phyloP scores from a whole-genome alignment of 768 basidiomycete species.

The Cystobasidiopsis lactophilus region DNA sequence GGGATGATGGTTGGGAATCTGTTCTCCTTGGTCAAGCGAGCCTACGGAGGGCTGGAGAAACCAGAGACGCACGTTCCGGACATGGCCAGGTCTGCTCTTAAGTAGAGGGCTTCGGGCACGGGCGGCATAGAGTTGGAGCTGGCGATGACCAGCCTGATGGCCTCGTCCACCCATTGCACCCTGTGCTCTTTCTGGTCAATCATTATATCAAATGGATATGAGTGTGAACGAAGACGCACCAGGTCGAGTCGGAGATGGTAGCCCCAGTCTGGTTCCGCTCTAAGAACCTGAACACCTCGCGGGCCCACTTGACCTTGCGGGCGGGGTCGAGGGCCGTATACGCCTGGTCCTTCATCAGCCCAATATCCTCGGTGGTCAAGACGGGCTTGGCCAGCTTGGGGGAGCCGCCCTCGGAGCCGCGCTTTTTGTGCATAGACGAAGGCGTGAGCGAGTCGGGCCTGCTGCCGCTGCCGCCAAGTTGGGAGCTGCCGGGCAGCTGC shows the following conservation, averaged over 20 bases:
- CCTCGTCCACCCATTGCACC: constrained; percentile 41
- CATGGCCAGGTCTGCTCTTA: constrained; percentile 49
- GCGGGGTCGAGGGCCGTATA: neutral
- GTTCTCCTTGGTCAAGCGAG: no score
- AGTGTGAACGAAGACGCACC: no score
- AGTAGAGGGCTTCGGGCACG: constrained; percentile 50
- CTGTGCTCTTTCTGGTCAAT: no score
- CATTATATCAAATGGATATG: no score
- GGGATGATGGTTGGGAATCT: constrained; percentile 39
- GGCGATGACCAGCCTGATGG: constrained; percentile 43
- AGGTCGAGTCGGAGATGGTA: constrained; percentile 1
- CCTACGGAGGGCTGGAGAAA: no score
- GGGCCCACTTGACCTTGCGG: constrained; percentile 46
- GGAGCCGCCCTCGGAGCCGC: neutral
- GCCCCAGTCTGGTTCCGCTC: constrained; percentile 33
- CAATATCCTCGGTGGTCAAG: neutral
- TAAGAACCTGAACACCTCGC: constrained; percentile 59
- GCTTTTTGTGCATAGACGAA: neutral
- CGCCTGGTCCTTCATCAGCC: neutral
- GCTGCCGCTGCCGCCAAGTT: neutral
- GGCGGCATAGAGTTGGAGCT: constrained; percentile 26
- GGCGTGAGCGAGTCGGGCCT: neutral
- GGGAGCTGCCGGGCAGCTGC: no score
- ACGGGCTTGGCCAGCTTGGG: neutral
- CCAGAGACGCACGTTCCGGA: constrained; percentile 29